These are phyloP conservation scores for Trypanosoma brucei DNA, from an alignment of 208 protist species.

Conservation along the genomic window DNA sequence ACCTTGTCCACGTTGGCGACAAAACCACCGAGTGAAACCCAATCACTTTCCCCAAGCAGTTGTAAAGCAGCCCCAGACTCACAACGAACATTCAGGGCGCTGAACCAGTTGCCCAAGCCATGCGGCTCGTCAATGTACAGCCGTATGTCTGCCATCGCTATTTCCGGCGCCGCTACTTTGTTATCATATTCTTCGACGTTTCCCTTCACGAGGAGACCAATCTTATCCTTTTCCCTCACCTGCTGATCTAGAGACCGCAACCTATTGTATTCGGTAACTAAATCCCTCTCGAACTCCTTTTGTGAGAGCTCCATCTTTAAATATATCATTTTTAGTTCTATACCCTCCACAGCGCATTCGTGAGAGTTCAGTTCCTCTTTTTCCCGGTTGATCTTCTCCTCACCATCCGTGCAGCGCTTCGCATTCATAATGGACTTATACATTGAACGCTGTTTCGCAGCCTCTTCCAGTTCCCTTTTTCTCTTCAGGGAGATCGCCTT, in stretches of 20 bases:
- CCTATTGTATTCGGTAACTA: background rate
- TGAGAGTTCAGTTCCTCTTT: background rate
- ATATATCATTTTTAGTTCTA: background rate
- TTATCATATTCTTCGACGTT: background rate
- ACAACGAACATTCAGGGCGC: conserved; percentile 59
- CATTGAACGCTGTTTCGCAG: background rate
- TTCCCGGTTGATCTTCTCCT: background rate
- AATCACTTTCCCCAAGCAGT: conserved; percentile 70
- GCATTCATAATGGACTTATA: background rate
- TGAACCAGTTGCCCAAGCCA: conserved; percentile 26
- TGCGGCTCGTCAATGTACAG: conserved; percentile 11
- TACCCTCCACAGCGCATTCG: background rate
- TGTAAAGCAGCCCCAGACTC: conserved; percentile 52
- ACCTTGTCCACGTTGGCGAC: conserved; percentile 57
- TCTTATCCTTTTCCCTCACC: background rate
- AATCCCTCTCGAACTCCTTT: background rate
- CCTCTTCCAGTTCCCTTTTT: background rate
- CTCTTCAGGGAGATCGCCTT: background rate
- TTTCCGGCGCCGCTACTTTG: background rate
- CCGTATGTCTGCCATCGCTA: background rate
- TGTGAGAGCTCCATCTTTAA: background rate
- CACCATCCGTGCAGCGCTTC: background rate
- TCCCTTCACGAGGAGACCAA: background rate
- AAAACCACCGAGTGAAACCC: conserved; percentile 77
- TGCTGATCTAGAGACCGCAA: background rate